Percentiles rank a stretch among this genome's conserved stretches.
Conservation (phyloP, 345 rosid species). For the Lumnitzera littorea region DNA sequence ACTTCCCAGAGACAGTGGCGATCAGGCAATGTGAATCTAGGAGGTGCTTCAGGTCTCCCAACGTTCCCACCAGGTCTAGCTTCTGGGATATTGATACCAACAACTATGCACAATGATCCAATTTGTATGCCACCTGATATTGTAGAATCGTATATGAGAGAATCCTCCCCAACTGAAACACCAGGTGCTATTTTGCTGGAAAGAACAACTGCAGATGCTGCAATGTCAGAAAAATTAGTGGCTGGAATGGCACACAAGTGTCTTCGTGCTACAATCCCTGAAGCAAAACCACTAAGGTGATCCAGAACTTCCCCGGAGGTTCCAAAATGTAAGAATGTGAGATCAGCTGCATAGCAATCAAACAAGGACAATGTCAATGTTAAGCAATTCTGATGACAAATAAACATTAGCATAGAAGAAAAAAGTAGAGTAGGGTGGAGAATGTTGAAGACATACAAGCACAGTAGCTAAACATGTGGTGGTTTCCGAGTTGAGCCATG, state of each 20-base stretch:
- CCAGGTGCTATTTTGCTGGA: slow-evolving; percentile 83
- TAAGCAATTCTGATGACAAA: neutral
- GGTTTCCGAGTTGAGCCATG: slow-evolving; percentile 62
- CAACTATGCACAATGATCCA: slow-evolving; percentile 87
- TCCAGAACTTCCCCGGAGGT: slow-evolving; percentile 96
- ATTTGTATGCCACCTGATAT: slow-evolving; percentile 71
- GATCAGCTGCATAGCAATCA: slow-evolving; percentile 55
- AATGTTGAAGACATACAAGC: slow-evolving; percentile 47
- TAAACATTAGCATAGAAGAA: slow-evolving; percentile 2
- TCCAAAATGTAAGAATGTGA: slow-evolving; percentile 88
- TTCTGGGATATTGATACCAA: slow-evolving; percentile 59
- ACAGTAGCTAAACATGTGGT: slow-evolving; percentile 74
- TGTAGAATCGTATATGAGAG: slow-evolving; percentile 74
- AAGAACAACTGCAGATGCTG: slow-evolving; percentile 79
- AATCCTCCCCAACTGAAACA: slow-evolving; percentile 89
- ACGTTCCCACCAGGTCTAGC: slow-evolving; percentile 13
- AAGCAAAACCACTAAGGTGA: slow-evolving; percentile 72
- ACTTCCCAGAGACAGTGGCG: slow-evolving; percentile 99
- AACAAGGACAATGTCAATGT: slow-evolving; percentile 7
- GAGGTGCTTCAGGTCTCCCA: slow-evolving; percentile 24
- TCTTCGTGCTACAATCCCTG: slow-evolving; percentile 82
- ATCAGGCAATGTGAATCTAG: slow-evolving; percentile 82
- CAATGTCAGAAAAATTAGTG: slow-evolving; percentile 81
- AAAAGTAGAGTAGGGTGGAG: neutral
- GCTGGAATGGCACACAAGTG: slow-evolving; percentile 95